Base-by-base conservation (phyloP, 257 asterid species). In the Fraxinus cuspidata region DNA sequence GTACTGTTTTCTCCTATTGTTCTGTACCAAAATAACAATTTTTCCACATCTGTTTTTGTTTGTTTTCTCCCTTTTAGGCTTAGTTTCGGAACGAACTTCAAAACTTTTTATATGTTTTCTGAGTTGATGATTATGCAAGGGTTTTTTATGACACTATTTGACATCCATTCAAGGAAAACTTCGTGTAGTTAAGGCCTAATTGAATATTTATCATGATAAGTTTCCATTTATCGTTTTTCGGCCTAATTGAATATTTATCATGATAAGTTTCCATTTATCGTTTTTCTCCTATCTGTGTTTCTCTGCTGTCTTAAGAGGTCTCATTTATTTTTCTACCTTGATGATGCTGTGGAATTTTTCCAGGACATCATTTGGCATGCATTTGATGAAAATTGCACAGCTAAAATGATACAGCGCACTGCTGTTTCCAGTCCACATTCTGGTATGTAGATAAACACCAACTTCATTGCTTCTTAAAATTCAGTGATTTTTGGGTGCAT, bases 351-450 rank as follows among this genome's bases (percentile, higher is more conserved):
- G 53, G 31, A 83, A 79, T 74, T 47, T 79, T 81, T 63, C 56
- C 88, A 94, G 98, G 97, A 94, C 87, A 91, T 94, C 70, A 74
- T 94, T 70, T 91, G 91, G 91, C 80, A 80, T 79, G 93, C 90
- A 37, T 88, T 93, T 64, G 32, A 74, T 28, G 94, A 87, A 77
- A 60, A 44, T 15, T 89, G 96, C 80, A 81, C 93, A n/a, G 93
- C 93, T 25, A 84, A 69, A 79, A 78, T 91, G 86, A 79, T 92
- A 78, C 97, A 85, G 73, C 89, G 74, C 29, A 90, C 90, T 77
- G 89, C 91, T 37, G 82, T 76, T 67, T 92, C 95, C 79, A 81
- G 84, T 82, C 93, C 91, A 2, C 75, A 83, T 86, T 79, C 87
- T 40, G 98, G 98, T 94, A 92, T 72, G 85, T 69, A 28, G 77